Evolutionary conservation across 169 alveolate genomes (phyloP).

Genomic region (Plasmodium falciparum): DNA sequence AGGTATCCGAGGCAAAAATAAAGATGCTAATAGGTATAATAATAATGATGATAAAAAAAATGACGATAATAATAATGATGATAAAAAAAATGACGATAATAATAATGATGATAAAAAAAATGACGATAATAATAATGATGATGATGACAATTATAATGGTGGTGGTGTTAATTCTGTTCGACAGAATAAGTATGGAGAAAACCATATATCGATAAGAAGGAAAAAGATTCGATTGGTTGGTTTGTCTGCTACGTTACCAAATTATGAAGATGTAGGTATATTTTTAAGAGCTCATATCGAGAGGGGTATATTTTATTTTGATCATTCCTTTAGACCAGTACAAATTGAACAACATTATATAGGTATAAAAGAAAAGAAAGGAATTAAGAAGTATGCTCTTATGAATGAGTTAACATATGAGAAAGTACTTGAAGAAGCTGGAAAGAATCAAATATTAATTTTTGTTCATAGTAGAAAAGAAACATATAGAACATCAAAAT

Average conservation of each 20-base stretch:
- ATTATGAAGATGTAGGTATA: slow-evolving; percentile 98
- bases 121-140: no score
- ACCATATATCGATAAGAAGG: not conserved
- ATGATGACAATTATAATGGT: no score
- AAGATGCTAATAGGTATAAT: no score
- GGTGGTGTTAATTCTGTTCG: no score
- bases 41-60: no score
- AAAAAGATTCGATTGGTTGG: slow-evolving; percentile 92
- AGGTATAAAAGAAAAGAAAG: slow-evolving; percentile 99
- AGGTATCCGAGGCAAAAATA: slow-evolving; percentile 40
- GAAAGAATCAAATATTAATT: slow-evolving; percentile 93
- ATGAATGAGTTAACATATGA: slow-evolving; percentile 97
- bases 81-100: no score
- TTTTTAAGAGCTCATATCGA: slow-evolving; percentile 94
- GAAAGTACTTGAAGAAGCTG: slow-evolving; percentile 89
- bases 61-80: not conserved
- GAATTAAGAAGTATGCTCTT: slow-evolving; percentile 94
- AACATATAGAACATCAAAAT: slow-evolving; percentile 96
- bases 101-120: not conserved
- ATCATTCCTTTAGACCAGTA: slow-evolving; percentile 98
- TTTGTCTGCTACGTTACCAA: slow-evolving; percentile 99
- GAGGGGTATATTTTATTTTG: slow-evolving; percentile 96
- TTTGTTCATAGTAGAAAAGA: slow-evolving; percentile 99
- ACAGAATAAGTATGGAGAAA: no score
- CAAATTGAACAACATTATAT: slow-evolving; percentile 96